Percentiles rank a stretch among this genome's conserved stretches.
Conservation (phyloP, 2,329 filamentous ascomycete species). For the Neofusicoccum parvum region DNA sequence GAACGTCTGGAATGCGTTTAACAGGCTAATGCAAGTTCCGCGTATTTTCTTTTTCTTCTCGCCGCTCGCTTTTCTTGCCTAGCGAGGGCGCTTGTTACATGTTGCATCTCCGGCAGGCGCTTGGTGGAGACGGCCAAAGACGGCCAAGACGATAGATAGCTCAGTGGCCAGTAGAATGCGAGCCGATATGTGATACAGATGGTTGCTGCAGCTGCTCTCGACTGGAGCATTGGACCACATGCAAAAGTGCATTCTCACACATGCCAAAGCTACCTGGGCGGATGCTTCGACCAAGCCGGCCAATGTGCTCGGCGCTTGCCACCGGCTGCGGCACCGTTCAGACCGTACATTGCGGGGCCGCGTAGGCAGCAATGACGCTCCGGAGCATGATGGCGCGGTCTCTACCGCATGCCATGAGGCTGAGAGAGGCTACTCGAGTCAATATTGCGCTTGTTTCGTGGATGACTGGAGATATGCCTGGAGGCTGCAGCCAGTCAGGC, state of each 20-base stretch:
- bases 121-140: neutral
- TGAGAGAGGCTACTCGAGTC: neutral
- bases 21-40: conserved; percentile 1
- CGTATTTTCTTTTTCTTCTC: conserved; percentile 3
- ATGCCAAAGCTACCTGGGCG: no score
- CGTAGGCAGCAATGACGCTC: no score
- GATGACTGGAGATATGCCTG: neutral
- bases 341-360: no score
- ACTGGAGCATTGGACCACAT: no score
- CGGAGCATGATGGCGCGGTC: no score
- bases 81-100: neutral
- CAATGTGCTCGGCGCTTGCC: no score
- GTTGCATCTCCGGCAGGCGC: conserved; percentile 1
- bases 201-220: no score
- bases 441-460: neutral
- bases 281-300: no score
- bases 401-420: neutral
- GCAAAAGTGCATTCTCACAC: no score
- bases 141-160: neutral
- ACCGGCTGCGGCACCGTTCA: no score
- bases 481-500: neutral
- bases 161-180: neutral
- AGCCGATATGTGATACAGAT: neutral
- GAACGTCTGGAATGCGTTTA: conserved; percentile 1
- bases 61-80: neutral